Evolutionary conservation across 768 basidiomycete genomes (phyloP), one percentile per base, ranked within the genome.

Genomic region (Naganishia friedmannii): DNA sequence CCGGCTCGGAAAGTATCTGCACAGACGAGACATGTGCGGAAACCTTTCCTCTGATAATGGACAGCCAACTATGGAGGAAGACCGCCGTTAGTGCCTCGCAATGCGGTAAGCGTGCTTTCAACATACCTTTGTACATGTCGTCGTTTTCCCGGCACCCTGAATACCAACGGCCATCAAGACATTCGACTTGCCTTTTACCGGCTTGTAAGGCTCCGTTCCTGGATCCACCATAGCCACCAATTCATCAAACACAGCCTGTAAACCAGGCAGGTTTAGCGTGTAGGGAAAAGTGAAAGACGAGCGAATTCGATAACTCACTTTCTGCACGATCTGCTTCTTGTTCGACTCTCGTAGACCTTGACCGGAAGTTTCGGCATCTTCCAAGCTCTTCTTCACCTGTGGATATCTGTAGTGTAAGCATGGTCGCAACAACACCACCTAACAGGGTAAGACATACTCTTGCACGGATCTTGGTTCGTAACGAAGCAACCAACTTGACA

Each of bases 1-100:
- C 96, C 96, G 3, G 96, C 96, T 83, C 96, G 91, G 85, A 99
- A 99, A 0, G 96, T 99, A 82, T 99, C 96, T 26, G 96, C 96
- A 77, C 96, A 99, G 74, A 99, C 95, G 66, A 99, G 93, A 71
- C 89, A 92, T 15, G 94, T 90, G 80, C 95, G 93, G 85, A 97
- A 91, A 8, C 96, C 96, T 73, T 94, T 89, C 77, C 91, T 90
- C 80, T 95, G 93, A 80, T 97, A 98, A 83, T 98, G 90, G 0
- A 95, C 95, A 0, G 96, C 96, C 48, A 99, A 88, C 83, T 84
- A 68, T 34, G 10, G 32, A 26, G 23, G 8, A 0, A n/a, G 45
- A 21, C 3, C 29, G 57, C 15, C 54, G n/a, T 31, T 55, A 32
- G 54, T 10, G 28, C 5, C 54, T 12, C 45, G 7, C 39, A 37